Conservation (phyloP, 768 basidiomycete genomes). For the Cystofilobasidium bisporidii region DNA sequence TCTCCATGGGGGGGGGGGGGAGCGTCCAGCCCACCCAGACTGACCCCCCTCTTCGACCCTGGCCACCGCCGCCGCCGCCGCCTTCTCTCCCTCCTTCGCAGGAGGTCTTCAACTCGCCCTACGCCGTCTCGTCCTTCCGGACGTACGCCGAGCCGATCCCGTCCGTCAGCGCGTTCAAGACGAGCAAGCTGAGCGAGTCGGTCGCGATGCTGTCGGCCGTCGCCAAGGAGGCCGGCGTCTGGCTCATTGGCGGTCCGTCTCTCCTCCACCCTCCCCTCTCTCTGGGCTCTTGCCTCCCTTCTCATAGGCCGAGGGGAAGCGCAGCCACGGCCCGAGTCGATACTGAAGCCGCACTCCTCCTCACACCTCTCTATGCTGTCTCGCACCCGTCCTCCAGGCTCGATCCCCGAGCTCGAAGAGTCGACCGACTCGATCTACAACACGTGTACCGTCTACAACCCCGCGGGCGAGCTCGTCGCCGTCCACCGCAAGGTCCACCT, state of each 20-base stretch:
- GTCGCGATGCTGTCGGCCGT: slow-evolving; percentile 69
- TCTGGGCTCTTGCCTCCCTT: no score
- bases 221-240: slow-evolving; percentile 66
- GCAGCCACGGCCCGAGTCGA: no score
- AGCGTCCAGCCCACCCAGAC: no score
- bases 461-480: slow-evolving; percentile 68
- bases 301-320: no score
- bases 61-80: background rate
- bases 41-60: no score
- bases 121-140: slow-evolving; percentile 56
- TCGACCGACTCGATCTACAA: slow-evolving; percentile 67
- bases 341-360: background rate
- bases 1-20: no score
- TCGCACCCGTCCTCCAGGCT: slow-evolving; percentile 52
- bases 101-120: slow-evolving; percentile 46
- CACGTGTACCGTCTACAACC: slow-evolving; percentile 83
- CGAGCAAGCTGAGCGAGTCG: slow-evolving; percentile 46
- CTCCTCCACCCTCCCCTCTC: background rate
- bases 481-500: slow-evolving; percentile 90
- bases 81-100: slow-evolving; percentile 3
- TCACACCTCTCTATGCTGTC: no score
- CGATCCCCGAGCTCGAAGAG: slow-evolving; percentile 75
- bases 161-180: slow-evolving; percentile 13
- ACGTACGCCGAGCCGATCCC: slow-evolving; percentile 58
- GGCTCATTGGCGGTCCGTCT: slow-evolving; percentile 80